Conservation (phyloP, 352 stramenopile genomes). For the Hyaloperonospora brassicae region DNA sequence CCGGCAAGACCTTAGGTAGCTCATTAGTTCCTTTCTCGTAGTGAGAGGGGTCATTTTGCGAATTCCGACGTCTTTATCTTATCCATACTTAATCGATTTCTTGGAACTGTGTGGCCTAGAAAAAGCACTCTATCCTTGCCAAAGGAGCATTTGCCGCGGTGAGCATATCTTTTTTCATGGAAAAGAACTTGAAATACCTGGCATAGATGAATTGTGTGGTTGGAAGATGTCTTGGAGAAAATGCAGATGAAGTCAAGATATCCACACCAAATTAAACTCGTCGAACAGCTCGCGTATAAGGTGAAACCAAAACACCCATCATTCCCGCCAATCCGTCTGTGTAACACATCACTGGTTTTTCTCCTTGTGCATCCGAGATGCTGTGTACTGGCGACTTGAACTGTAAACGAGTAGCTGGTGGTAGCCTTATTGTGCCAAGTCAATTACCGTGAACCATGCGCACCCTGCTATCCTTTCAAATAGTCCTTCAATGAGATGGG, state of each 20-base stretch:
- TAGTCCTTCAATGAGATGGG: slow-evolving; percentile 8
- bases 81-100: slow-evolving; percentile 17
- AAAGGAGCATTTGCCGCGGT: not conserved
- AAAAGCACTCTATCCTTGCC: not conserved
- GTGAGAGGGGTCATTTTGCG: slow-evolving; percentile 13
- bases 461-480: slow-evolving; percentile 10
- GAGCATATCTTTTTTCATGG: not conserved
- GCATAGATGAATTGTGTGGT: not conserved
- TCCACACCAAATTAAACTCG: not conserved
- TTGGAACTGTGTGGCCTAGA: slow-evolving; percentile 6
- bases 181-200: not conserved
- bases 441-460: slow-evolving; percentile 11
- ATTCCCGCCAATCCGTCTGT: not conserved
- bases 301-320: too few relatives aligned
- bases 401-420: slow-evolving; percentile 20
- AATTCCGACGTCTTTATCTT: slow-evolving; percentile 20
- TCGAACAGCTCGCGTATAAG: not conserved
- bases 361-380: slow-evolving; percentile 25
- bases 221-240: not conserved
- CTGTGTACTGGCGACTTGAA: slow-evolving; percentile 16
- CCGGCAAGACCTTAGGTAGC: slow-evolving; percentile 2
- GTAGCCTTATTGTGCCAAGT: slow-evolving; percentile 28
- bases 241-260: not conserved
- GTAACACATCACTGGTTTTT: slow-evolving; percentile 11
- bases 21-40: not conserved